Evolutionary conservation across 306 rosid species (phyloP).

Genomic region (Rubus parviflorus): DNA sequence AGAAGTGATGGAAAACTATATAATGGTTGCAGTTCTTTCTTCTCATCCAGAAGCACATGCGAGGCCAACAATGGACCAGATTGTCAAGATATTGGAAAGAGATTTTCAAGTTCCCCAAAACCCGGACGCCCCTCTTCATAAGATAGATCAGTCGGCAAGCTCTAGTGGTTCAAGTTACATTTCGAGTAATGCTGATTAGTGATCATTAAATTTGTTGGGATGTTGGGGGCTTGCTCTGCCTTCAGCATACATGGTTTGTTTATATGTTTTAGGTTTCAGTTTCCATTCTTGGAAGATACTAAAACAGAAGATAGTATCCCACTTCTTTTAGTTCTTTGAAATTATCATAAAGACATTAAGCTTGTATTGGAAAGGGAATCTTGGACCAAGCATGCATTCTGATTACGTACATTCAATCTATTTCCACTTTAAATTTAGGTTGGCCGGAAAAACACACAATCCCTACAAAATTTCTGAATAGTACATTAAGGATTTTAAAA

Average conservation of each 20-base stretch:
- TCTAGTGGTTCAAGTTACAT: neutral
- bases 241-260: neutral
- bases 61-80: constrained; percentile 39
- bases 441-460: too few relatives aligned
- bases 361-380: neutral
- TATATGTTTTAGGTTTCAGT: neutral
- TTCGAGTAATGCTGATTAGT: neutral
- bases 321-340: neutral
- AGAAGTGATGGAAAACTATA: constrained; percentile 27
- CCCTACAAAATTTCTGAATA: neutral
- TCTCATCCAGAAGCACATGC: constrained; percentile 29
- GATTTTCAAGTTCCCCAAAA: constrained; percentile 3
- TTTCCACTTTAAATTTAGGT: neutral
- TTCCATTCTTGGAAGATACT: neutral
- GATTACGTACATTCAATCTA: neutral
- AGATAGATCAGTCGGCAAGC: neutral
- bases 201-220: neutral
- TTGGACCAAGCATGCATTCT: neutral
- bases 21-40: constrained; percentile 28
- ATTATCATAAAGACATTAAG: neutral
- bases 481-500: neutral
- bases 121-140: constrained; percentile 5
- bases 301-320: neutral
- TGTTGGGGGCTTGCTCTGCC: neutral
- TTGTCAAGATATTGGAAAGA: constrained; percentile 30